Evolutionary conservation across 257 asterid species (phyloP), one percentile per base, ranked within the genome.

Genomic region (Solanum corneliomulleri): DNA sequence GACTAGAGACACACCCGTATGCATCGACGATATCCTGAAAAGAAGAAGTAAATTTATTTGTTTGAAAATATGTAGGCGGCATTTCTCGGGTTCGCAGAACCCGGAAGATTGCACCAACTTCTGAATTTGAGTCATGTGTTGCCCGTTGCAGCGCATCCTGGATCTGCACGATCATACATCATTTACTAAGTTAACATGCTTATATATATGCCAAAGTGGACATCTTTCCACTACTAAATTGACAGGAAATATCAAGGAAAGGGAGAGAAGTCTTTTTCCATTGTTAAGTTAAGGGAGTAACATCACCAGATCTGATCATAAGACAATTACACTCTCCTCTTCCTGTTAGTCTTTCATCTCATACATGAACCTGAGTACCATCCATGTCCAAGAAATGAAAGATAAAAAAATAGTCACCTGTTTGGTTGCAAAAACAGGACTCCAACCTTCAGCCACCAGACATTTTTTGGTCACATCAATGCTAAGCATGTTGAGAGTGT

Each of bases 401-500:
- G 66, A 84, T 42, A 39, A 58, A 82, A 72, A 33, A 76, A 77
- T 9, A 77, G 29, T 87, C 89, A 95, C 99, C 98, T 97, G 95
- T 88, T 94, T 92, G 49, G 96, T 88, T 25, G 99, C 99, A 92
- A 93, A 97, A 90, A 92, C 93, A 86, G 99, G 99, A 92, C 99
- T 95, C 99, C 99, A 97, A 41, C 99, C 99, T 93, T 97, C 99
- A 64, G 98, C 99, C 76, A 97, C 99, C 37, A 97, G 97, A 89
- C 99, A 96, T 94, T 96, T 97, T 93, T 93, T 96, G 70, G 98
- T 90, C 87, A 97, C 99, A 77, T 97, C 99, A 88, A 96, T 93
- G 92, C 99, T 97, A 87, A 97, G 99, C 99, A 96, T 96, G 91
- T 96, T 97, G 85, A 97, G 96, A 37, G 98, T 97, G 87, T 97